A percentile compares a stretch with the other conserved stretches of the same genome.
Evolutionary conservation across 176 grass and related monocot species (phyloP).

Genomic region (Ensete ventricosum): DNA sequence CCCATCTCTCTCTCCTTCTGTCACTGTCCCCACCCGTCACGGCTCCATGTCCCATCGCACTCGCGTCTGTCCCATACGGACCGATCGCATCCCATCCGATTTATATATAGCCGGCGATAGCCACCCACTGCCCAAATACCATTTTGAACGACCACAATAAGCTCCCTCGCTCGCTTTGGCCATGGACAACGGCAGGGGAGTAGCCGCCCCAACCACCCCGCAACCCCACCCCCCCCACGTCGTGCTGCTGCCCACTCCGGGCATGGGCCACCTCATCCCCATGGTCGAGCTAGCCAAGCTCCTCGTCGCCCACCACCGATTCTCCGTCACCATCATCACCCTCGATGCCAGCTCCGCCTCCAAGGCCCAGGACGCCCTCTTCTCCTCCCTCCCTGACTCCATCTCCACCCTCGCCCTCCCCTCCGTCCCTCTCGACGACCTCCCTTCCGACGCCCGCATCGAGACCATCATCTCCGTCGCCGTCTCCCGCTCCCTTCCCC

Average conservation of each 20-base stretch:
- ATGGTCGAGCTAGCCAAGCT: constrained; percentile 46
- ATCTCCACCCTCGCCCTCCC: constrained; percentile 29
- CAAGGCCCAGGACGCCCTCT: constrained; percentile 26
- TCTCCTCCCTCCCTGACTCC: constrained; percentile 9
- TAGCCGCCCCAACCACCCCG: background rate
- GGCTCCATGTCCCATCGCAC: too few relatives aligned
- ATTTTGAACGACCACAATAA: background rate
- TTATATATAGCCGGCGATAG: background rate
- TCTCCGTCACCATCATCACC: constrained; percentile 56
- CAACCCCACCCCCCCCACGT: constrained; percentile 25
- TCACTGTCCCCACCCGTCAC: too few relatives aligned
- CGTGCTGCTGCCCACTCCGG: constrained; percentile 42
- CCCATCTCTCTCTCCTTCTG: too few relatives aligned
- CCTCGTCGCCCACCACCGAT: constrained; percentile 37
- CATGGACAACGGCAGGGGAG: constrained; percentile 13
- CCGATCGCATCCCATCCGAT: background rate
- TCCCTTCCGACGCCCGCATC: constrained; percentile 28
- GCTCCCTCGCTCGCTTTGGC: background rate
- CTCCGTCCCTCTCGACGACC: constrained; percentile 10
- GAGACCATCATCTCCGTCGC: constrained; percentile 41
- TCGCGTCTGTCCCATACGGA: too few relatives aligned
- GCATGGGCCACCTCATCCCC: constrained; percentile 68
- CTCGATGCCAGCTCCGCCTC: constrained; percentile 19
- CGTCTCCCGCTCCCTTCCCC: background rate
- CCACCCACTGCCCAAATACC: too few relatives aligned